phyloP scores from a whole-genome alignment of 2,329 filamentous ascomycete genomes.

The Helotiales sp. region DNA sequence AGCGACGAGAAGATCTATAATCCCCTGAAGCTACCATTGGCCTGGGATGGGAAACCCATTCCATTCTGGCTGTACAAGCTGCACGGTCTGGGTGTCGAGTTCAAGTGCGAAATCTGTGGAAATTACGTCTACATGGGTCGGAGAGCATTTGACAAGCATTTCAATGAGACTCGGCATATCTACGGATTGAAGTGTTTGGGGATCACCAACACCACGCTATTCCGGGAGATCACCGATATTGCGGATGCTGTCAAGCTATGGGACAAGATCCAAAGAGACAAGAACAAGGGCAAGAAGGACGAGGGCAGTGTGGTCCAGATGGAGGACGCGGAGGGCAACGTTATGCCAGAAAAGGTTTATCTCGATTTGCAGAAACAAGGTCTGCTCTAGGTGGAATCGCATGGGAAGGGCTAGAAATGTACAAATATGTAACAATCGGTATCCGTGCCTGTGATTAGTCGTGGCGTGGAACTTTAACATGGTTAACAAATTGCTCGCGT shows the following conservation, averaged over 20 bases:
- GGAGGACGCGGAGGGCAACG: slow-evolving; percentile 96
- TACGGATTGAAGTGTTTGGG: slow-evolving; percentile 93
- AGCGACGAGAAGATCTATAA: slow-evolving; percentile 93
- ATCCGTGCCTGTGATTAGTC: not conserved
- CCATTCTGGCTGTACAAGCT: slow-evolving; percentile 99
- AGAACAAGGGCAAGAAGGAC: slow-evolving; percentile 75
- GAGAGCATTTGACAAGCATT: slow-evolving; percentile 97
- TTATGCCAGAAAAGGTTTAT: slow-evolving; percentile 99
- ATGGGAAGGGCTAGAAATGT: slow-evolving; percentile 11
- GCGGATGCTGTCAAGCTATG: slow-evolving; percentile 86
- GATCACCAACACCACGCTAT: slow-evolving; percentile 87
- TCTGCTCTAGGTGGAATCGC: slow-evolving; percentile 59
- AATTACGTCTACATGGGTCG: slow-evolving; percentile 99
- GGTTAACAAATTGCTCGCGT: not conserved
- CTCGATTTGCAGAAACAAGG: slow-evolving; percentile 94
- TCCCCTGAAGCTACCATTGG: slow-evolving; percentile 90
- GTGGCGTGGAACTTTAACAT: not conserved
- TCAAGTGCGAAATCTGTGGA: slow-evolving; percentile 93
- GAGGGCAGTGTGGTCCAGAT: slow-evolving; percentile 93
- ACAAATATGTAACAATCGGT: slow-evolving; percentile 18
- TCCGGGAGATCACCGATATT: slow-evolving; percentile 92
- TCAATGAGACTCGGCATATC: slow-evolving; percentile 91
- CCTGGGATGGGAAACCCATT: slow-evolving; percentile 98
- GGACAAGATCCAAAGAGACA: slow-evolving; percentile 90
- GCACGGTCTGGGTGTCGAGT: slow-evolving; percentile 93